These are phyloP conservation scores for Obba rivulosa DNA, from an alignment of 768 basidiomycete species.

Conservation along the genomic window DNA sequence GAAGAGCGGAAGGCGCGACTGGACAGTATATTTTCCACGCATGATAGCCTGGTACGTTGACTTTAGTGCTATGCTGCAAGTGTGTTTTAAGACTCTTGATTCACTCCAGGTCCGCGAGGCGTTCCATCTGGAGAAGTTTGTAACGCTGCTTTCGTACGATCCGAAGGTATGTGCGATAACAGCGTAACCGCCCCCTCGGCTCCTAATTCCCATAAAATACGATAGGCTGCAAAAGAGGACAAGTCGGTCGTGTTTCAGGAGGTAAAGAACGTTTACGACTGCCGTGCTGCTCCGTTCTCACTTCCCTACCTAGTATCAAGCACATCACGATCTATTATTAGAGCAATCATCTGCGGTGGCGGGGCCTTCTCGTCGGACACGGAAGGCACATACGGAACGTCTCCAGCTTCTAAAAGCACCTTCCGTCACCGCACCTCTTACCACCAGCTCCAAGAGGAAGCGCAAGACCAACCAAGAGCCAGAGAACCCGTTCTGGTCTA, in stretches of 20 bases:
- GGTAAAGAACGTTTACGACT: slow-evolving; percentile 37
- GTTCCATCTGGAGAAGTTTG: slow-evolving; percentile 85
- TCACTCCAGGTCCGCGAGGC: slow-evolving; percentile 74
- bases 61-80: background rate
- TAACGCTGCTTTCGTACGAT: slow-evolving; percentile 70
- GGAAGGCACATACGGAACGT: slow-evolving; percentile 51
- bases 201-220: slow-evolving; percentile 3
- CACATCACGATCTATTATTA: slow-evolving; percentile 51
- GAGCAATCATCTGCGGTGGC: slow-evolving; percentile 37
- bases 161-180: slow-evolving; percentile 49
- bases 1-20: slow-evolving; percentile 54
- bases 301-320: slow-evolving; percentile 44
- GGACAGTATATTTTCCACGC: slow-evolving; percentile 52
- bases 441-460: slow-evolving; percentile 1
- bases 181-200: background rate
- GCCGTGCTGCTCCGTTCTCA: background rate
- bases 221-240: slow-evolving; percentile 68
- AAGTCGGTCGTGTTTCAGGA: slow-evolving; percentile 66
- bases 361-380: slow-evolving; percentile 54
- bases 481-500: slow-evolving; percentile 9
- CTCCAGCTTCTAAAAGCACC: slow-evolving; percentile 36
- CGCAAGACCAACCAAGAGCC: background rate
- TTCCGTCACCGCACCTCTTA: slow-evolving; percentile 19
- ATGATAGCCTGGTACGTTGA: slow-evolving; percentile 66
- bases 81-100: too few relatives aligned